Base-by-base conservation (phyloP, 1,139 yeast genomes). In the Hemisphaericaspora subhashii region DNA sequence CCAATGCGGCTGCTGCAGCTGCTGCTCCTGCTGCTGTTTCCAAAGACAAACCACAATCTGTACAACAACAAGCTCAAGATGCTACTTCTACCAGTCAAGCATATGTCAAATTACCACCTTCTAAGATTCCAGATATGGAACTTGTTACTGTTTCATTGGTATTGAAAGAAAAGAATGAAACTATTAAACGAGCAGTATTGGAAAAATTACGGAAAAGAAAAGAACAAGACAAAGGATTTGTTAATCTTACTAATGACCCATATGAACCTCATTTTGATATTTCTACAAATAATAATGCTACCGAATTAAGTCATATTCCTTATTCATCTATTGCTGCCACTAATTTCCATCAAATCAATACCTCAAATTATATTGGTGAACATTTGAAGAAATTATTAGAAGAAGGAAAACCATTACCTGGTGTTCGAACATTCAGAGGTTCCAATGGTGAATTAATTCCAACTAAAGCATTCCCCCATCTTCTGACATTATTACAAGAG, bases 61-160 rank as follows among this genome's bases (percentile, higher is more conserved):
- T 52, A 42, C 11, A 39, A 25, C 13, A 37, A 24, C 25, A 39
- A 35, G 23, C 43, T 35, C 57, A 57, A 31, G 60, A 54, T 21
- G 49, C 63, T 12, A 54, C 70, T 8, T 59, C 72, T 5, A 61
- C 74, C 3, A 74, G 75, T 35, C 95, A 86, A 55, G 90, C 95
- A 8, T 86, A 87, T 64, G 95, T 87, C 53, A 85, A 86, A 50
- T 65, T 88, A 31, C 95, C 96, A 9, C 85, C 94, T 21, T 85
- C 96, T 2, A 87, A 89, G 64, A 86, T 90, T 51, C 97, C 98
- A 10, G 97, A 90, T 62, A 77, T 90, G 77, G 95, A 88, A 39
- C 72, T 90, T 50, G 82, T 86, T 27, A 86, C 96, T 5, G 90
- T 90, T 17, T 87, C 87, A 37, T 75, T 80, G 38, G 82, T 88